Percentiles rank a stretch among this genome's conserved stretches.
Evolutionary conservation across 1,284 basidiomycete genomes (phyloP).

Genomic region (Puccinia polysora): DNA sequence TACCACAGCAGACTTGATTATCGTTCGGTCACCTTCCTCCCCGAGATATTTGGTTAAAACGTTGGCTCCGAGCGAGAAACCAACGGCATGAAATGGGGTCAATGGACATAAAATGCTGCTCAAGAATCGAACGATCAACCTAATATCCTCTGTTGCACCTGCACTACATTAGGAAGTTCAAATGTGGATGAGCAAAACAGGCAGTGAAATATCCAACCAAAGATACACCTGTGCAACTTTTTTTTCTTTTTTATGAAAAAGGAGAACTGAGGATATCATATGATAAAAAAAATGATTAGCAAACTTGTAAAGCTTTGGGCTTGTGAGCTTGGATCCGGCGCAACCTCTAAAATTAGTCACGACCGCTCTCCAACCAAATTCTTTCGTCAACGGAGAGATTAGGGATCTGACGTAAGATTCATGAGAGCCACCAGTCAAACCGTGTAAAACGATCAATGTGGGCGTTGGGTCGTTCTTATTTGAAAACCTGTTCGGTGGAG

Average conservation of each 20-base stretch:
- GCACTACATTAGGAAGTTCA: conserved; percentile 34
- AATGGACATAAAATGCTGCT: conserved; percentile 64
- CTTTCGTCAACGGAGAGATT: conserved; percentile 63
- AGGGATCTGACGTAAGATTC: conserved; percentile 82
- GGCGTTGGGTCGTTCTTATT: conserved; percentile 64
- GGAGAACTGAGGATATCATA: no score
- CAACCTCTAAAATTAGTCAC: conserved; percentile 91
- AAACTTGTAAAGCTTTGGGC: conserved; percentile 31
- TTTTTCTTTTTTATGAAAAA: conserved; percentile 59
- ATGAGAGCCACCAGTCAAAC: conserved; percentile 80
- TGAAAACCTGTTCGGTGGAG: conserved; percentile 60
- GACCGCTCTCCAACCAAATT: conserved; percentile 77
- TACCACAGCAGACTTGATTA: conserved; percentile 70
- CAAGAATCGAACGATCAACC: conserved; percentile 73
- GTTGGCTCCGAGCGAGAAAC: conserved; percentile 90
- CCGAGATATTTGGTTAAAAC: conserved; percentile 87
- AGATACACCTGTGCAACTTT: background rate
- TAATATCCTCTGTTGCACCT: conserved; percentile 73
- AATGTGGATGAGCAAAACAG: no score
- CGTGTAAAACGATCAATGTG: conserved; percentile 77
- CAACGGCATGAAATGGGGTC: conserved; percentile 77
- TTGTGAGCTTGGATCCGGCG: conserved; percentile 54
- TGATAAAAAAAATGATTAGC: no score
- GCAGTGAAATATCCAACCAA: background rate
- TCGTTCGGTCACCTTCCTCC: conserved; percentile 71